These are phyloP conservation scores for Coriolopsis trogii DNA, from an alignment of 1,284 basidiomycete species.

Conservation along the genomic window DNA sequence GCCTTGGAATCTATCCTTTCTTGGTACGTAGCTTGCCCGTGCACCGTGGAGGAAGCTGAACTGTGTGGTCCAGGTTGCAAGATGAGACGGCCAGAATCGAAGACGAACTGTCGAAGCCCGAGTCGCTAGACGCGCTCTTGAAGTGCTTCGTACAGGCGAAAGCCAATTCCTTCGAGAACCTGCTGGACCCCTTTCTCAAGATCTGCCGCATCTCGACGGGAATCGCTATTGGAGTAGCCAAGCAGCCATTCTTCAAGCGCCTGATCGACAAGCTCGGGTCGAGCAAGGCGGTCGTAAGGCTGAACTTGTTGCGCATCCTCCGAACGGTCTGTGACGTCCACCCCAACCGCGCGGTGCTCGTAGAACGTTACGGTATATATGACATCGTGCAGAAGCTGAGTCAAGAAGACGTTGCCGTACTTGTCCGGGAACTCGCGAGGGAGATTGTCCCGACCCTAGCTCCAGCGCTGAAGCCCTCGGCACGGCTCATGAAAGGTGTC, in stretches of 20 bases:
- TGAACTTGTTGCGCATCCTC: constrained; percentile 88
- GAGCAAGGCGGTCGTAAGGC: constrained; percentile 85
- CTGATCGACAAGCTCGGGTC: constrained; percentile 85
- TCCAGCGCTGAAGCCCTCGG: constrained; percentile 61
- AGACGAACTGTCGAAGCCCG: constrained; percentile 77
- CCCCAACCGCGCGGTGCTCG: constrained; percentile 81
- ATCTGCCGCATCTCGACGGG: constrained; percentile 81
- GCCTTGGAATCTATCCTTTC: constrained; percentile 90
- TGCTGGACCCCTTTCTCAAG: constrained; percentile 92
- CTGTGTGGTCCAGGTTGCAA: constrained; percentile 67
- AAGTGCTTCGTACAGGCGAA: constrained; percentile 88
- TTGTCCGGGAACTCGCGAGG: constrained; percentile 87
- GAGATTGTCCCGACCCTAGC: constrained; percentile 78
- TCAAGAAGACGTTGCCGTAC: constrained; percentile 82
- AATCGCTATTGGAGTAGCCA: constrained; percentile 79
- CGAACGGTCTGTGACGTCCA: constrained; percentile 88
- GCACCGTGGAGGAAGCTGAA: background rate
- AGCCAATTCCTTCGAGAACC: constrained; percentile 92
- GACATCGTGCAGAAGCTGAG: constrained; percentile 81
- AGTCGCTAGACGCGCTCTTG: constrained; percentile 74
- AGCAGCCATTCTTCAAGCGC: constrained; percentile 84
- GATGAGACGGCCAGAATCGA: constrained; percentile 95
- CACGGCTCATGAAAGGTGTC: constrained; percentile 38
- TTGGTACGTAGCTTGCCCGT: constrained; percentile 61
- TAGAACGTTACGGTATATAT: constrained; percentile 78